A percentile compares a stretch with the other conserved stretches of the same genome.
These are phyloP conservation scores for Marchantia paleacea DNA, from an alignment of 225 moss, liverwort and hornwort species.

Conservation along the genomic window DNA sequence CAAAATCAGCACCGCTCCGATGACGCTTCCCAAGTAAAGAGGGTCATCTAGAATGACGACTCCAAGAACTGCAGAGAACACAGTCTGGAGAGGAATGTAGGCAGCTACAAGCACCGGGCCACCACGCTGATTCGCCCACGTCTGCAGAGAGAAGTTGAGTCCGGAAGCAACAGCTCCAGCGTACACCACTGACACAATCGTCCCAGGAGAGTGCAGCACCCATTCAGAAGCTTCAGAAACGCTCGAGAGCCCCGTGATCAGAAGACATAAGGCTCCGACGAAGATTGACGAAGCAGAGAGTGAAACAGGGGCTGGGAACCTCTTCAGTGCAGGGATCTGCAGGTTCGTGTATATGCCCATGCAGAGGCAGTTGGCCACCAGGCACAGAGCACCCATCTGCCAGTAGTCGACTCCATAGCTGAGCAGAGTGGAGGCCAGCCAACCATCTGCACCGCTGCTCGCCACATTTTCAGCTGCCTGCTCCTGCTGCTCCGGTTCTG, in stretches of 20 bases:
- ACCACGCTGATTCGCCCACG: conserved; percentile 30
- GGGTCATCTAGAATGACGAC: conserved; percentile 37
- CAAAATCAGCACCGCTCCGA: not conserved
- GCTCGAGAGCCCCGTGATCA: conserved; percentile 38
- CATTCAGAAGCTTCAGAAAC: conserved; percentile 38
- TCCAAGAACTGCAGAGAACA: conserved; percentile 40
- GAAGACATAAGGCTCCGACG: conserved; percentile 41
- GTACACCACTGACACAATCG: conserved; percentile 48
- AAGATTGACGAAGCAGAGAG: conserved; percentile 37
- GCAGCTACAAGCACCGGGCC: conserved; percentile 52
- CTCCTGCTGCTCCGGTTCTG: not conserved
- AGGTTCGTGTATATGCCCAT: conserved; percentile 8
- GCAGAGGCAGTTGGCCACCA: not conserved
- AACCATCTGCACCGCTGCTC: too few species aligned
- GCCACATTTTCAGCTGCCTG: not conserved
- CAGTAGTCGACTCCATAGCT: not conserved
- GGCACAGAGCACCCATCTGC: not conserved
- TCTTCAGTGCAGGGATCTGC: conserved; percentile 41
- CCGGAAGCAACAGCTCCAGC: conserved; percentile 49
- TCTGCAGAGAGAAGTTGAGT: conserved; percentile 29
- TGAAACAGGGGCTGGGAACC: conserved; percentile 58
- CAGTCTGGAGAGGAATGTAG: conserved; percentile 31
- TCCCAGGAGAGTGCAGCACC: conserved; percentile 37
- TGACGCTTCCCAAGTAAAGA: conserved; percentile 42
- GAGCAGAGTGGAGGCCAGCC: too few species aligned